Percentiles rank a stretch among this genome's conserved stretches.
phyloP scores from a whole-genome alignment of 805 yeast genomes.

The Suhomyces vadensis region DNA sequence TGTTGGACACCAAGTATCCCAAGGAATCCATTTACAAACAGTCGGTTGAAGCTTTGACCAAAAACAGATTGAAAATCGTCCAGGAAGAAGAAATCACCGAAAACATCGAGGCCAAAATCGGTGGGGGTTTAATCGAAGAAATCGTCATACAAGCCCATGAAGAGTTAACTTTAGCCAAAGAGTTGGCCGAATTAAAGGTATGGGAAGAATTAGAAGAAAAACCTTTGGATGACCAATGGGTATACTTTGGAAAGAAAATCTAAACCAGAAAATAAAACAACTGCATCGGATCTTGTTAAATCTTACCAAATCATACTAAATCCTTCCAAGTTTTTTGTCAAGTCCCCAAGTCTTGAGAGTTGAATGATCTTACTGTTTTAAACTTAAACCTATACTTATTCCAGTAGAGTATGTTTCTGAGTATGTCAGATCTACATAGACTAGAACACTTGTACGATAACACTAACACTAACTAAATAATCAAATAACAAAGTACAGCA shows the following conservation, averaged over 20 bases:
- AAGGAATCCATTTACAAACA: constrained; percentile 72
- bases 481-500: background rate
- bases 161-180: constrained; percentile 66
- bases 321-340: too few species aligned
- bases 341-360: too few species aligned
- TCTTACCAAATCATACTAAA: too few species aligned
- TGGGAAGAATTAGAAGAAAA: constrained; percentile 84
- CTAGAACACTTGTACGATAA: background rate
- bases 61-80: constrained; percentile 66
- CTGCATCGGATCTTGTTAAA: too few species aligned
- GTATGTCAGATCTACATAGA: background rate
- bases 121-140: constrained; percentile 84
- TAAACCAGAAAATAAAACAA: constrained; percentile 26
- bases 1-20: constrained; percentile 64
- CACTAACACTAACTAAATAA: background rate
- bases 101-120: constrained; percentile 70
- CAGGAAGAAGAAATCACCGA: constrained; percentile 60
- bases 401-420: too few species aligned
- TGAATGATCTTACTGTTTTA: too few species aligned
- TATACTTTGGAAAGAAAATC: constrained; percentile 67
- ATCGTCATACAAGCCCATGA: constrained; percentile 79
- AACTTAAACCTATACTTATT: too few species aligned
- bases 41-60: constrained; percentile 70
- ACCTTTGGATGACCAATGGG: constrained; percentile 84
- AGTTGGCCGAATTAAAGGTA: constrained; percentile 64